phyloP scores from a whole-genome alignment of 2,329 filamentous ascomycete genomes.

The Diplodia intermedia region DNA sequence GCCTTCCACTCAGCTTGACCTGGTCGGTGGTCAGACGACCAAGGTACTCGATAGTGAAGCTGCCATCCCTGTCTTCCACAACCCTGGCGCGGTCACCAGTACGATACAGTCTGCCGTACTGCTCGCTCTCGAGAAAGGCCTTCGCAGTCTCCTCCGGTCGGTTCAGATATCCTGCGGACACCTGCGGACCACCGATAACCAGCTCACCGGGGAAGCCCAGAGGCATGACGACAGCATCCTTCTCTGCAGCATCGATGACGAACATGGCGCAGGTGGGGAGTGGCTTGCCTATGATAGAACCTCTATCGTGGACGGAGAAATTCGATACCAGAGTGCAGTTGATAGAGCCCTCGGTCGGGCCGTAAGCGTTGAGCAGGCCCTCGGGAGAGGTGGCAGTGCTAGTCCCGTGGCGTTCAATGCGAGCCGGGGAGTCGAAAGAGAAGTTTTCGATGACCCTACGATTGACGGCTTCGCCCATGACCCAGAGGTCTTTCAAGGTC shows the following conservation, averaged over 20 bases:
- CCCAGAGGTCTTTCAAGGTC: constrained; percentile 75
- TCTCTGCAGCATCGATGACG: constrained; percentile 57
- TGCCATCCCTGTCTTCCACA: constrained; percentile 65
- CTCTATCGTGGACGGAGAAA: constrained; percentile 63
- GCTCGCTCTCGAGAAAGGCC: constrained; percentile 46
- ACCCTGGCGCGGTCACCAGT: constrained; percentile 75
- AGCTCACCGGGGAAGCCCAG: constrained; percentile 66
- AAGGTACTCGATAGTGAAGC: constrained; percentile 70
- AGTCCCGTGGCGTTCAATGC: constrained; percentile 70
- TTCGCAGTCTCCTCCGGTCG: constrained; percentile 59
- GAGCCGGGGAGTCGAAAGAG: constrained; percentile 42
- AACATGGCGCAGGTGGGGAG: constrained; percentile 79
- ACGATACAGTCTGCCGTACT: constrained; percentile 70
- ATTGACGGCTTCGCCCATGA: constrained; percentile 79
- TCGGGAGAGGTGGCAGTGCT: constrained; percentile 47
- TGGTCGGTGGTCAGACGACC: constrained; percentile 78
- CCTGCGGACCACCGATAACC: constrained; percentile 75
- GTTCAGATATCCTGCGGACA: constrained; percentile 79
- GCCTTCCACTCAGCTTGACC: constrained; percentile 80
- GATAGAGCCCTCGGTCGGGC: constrained; percentile 85
- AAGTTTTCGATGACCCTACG: constrained; percentile 50
- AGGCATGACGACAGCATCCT: constrained; percentile 46
- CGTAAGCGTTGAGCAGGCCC: constrained; percentile 80
- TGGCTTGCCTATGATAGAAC: constrained; percentile 77
- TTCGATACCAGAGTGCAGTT: constrained; percentile 77